Percentiles rank a stretch among this genome's conserved stretches.
phyloP scores from a whole-genome alignment of 2,329 filamentous ascomycete genomes.

The Celoporthe dispersa region DNA sequence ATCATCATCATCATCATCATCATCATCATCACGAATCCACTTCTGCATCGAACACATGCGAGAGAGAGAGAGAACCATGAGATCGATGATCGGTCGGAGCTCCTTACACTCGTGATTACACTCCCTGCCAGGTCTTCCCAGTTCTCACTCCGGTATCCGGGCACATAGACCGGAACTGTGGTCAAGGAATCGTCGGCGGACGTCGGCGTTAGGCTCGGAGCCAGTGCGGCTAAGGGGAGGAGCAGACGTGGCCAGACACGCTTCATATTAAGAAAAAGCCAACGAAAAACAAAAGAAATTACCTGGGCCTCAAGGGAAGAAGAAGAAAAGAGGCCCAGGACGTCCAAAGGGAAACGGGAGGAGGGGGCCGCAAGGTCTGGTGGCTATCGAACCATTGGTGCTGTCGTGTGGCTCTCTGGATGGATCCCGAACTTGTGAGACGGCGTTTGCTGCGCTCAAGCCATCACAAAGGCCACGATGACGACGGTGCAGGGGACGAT shows the following conservation, averaged over 20 bases:
- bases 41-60: not conserved
- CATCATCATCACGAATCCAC: not conserved
- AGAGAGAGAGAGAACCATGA: slow-evolving; percentile 19
- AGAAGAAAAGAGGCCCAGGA: not conserved
- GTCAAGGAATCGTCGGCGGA: slow-evolving; percentile 34
- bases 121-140: slow-evolving; percentile 53
- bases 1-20: not conserved
- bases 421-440: not conserved
- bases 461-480: not conserved
- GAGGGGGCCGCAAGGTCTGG: not conserved
- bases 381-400: not conserved
- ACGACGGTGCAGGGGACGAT: not conserved
- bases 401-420: not conserved
- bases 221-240: slow-evolving; percentile 24
- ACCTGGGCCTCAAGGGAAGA: not conserved
- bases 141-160: slow-evolving; percentile 46
- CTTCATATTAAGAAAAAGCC: slow-evolving; percentile 20
- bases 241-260: slow-evolving; percentile 18
- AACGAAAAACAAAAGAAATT: not conserved
- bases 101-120: slow-evolving; percentile 48
- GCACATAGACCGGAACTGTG: slow-evolving; percentile 51
- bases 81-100: slow-evolving; percentile 27
- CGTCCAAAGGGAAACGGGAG: not conserved
- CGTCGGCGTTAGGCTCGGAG: slow-evolving; percentile 28
- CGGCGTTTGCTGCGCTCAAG: not conserved